Evolutionary conservation across 2,329 filamentous ascomycete species (phyloP).

Genomic region (Neofusicoccum cordaticola): DNA sequence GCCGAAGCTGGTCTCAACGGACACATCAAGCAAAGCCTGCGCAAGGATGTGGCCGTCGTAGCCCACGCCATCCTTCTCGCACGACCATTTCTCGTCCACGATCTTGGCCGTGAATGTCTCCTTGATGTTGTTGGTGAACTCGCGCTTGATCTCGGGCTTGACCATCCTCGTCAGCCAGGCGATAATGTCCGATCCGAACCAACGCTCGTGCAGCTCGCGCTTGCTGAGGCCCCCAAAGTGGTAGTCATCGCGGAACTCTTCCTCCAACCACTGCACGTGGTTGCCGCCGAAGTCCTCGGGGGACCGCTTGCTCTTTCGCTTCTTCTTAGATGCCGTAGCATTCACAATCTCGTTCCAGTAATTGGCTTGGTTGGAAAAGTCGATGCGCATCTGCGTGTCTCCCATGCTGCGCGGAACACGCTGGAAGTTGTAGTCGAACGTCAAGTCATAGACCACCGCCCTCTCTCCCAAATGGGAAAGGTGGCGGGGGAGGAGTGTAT

Average conservation of each 20-base stretch:
- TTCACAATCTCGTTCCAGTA: constrained; percentile 21
- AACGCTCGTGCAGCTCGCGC: constrained; percentile 36
- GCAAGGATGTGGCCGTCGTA: constrained; percentile 22
- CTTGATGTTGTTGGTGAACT: constrained; percentile 26
- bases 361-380: constrained; percentile 18
- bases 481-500: constrained; percentile 24
- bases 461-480: constrained; percentile 20
- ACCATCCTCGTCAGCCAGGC: constrained; percentile 26
- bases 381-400: constrained; percentile 20
- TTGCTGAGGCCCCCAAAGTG: constrained; percentile 27
- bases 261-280: constrained; percentile 39
- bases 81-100: constrained; percentile 24
- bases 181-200: constrained; percentile 34
- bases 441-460: constrained; percentile 18
- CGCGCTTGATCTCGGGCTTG: constrained; percentile 26
- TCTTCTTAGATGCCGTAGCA: constrained; percentile 22
- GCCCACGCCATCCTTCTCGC: constrained; percentile 13
- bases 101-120: constrained; percentile 26
- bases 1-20: constrained; percentile 28
- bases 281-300: constrained; percentile 30
- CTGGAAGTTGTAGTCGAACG: constrained; percentile 21
- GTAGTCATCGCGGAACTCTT: constrained; percentile 37
- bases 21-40: constrained; percentile 22
- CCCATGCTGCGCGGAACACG: constrained; percentile 16
- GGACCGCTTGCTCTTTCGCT: constrained; percentile 28